Percentiles rank a stretch among this genome's conserved stretches.
These are phyloP conservation scores for Yamadazyma akitaensis DNA, from an alignment of 805 yeast genomes.

Conservation along the genomic window DNA sequence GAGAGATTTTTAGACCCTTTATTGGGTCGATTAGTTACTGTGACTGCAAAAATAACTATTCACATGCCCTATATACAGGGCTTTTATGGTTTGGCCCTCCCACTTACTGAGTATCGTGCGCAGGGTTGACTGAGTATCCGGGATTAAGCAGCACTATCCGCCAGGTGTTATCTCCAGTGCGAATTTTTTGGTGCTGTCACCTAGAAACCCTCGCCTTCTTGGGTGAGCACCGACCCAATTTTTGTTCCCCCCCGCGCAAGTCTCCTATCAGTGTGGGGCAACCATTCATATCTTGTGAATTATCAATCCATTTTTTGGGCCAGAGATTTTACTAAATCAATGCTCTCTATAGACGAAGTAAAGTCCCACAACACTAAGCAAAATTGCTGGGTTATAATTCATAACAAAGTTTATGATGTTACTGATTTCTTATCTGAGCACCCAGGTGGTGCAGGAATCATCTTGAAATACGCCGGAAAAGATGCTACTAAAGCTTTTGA, in stretches of 20 bases:
- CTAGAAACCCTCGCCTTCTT: too few species aligned
- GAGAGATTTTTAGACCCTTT: too few species aligned
- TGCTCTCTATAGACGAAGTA: slow-evolving; percentile 28
- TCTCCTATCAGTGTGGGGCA: slow-evolving; percentile 4
- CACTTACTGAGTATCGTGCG: too few species aligned
- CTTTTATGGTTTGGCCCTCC: too few species aligned
- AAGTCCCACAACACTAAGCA: slow-evolving; percentile 48
- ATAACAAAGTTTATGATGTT: slow-evolving; percentile 75
- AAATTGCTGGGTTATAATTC: slow-evolving; percentile 83
- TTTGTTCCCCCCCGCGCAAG: not conserved
- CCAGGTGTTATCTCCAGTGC: too few species aligned
- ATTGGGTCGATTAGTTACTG: too few species aligned
- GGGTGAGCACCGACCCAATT: too few species aligned
- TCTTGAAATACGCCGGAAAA: slow-evolving; percentile 48
- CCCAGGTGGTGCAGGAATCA: slow-evolving; percentile 60
- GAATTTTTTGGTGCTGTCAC: too few species aligned
- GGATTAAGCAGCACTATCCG: too few species aligned
- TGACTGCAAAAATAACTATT: too few species aligned
- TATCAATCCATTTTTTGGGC: not conserved
- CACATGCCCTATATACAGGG: too few species aligned
- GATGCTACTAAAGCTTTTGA: slow-evolving; percentile 78
- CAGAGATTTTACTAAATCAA: not conserved
- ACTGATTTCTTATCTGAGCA: slow-evolving; percentile 58
- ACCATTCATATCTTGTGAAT: not conserved
- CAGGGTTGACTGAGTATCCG: too few species aligned